These are phyloP conservation scores for Raphanus sativus DNA, from an alignment of 345 rosid genomes.

Conservation along the genomic window DNA sequence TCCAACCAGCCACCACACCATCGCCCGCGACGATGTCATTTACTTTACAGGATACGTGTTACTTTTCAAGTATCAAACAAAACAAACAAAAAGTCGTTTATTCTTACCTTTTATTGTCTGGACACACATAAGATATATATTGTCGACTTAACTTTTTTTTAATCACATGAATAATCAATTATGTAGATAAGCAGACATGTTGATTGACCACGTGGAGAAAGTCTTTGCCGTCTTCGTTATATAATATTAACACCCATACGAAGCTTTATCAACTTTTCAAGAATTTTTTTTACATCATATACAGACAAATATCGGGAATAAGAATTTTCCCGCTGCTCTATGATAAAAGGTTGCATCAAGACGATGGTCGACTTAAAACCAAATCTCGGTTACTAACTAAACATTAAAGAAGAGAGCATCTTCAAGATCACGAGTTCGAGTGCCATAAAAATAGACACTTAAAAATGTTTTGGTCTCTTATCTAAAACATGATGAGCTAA, in stretches of 20 bases:
- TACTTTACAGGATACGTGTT: conserved; percentile 4
- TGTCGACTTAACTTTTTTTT: neutral
- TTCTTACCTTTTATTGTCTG: neutral
- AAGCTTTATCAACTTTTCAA: conserved; percentile 5
- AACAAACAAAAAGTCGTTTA: neutral
- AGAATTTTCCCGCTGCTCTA: neutral
- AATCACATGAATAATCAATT: conserved; percentile 5
- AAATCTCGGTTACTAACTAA: neutral
- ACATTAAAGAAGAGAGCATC: neutral
- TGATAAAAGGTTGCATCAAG: neutral
- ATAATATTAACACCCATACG: conserved; percentile 19
- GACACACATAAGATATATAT: neutral
- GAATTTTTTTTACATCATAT: neutral
- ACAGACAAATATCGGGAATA: neutral
- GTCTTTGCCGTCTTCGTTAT: neutral
- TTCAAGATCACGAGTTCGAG: neutral
- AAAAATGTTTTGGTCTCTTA: neutral
- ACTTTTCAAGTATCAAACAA: neutral
- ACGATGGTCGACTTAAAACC: neutral
- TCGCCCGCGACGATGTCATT: neutral
- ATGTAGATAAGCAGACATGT: neutral
- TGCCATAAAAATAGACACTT: neutral
- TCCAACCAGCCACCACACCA: neutral
- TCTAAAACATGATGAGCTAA: neutral
- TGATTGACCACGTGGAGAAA: conserved; percentile 26